Percentiles rank a stretch among this genome's conserved stretches.
These are phyloP conservation scores for Acer saccharum DNA, from an alignment of 345 rosid genomes.

Conservation along the genomic window DNA sequence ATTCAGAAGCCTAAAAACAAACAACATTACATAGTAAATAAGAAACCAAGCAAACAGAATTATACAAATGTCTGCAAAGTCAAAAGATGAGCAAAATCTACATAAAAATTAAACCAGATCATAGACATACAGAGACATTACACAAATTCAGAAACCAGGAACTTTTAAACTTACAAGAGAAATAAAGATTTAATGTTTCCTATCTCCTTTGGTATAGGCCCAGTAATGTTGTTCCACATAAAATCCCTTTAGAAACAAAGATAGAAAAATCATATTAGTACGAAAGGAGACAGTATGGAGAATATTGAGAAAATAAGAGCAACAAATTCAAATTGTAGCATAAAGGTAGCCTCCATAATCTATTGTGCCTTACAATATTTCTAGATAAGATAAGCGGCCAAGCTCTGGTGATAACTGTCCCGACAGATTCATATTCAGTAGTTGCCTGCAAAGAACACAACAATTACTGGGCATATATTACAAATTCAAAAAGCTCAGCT, in stretches of 20 bases:
- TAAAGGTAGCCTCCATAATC: background rate
- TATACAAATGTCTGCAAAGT: background rate
- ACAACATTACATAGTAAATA: slow-evolving; percentile 25
- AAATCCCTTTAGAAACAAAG: slow-evolving; percentile 63
- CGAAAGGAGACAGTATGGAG: slow-evolving; percentile 4
- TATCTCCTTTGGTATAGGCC: slow-evolving; percentile 88
- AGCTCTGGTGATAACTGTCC: slow-evolving; percentile 85
- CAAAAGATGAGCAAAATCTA: background rate
- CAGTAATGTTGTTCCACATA: slow-evolving; percentile 90
- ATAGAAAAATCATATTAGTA: slow-evolving; percentile 16
- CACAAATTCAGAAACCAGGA: background rate
- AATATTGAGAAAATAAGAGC: background rate
- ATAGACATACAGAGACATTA: background rate
- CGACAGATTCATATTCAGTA: slow-evolving; percentile 68
- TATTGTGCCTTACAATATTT: slow-evolving; percentile 59
- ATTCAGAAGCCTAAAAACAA: slow-evolving; percentile 74
- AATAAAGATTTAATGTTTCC: slow-evolving; percentile 70
- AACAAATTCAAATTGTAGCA: background rate
- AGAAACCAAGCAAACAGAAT: slow-evolving; percentile 20
- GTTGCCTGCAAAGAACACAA: slow-evolving; percentile 57
- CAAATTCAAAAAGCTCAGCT: slow-evolving; percentile 4
- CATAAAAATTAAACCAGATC: background rate
- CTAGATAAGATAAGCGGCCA: slow-evolving; percentile 62
- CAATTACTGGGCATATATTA: background rate
- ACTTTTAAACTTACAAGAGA: slow-evolving; percentile 73